Percentiles rank a stretch among this genome's conserved stretches.
Evolutionary conservation across 164 flowering plant genomes (phyloP).

Genomic region (Magnolia changhungtana): DNA sequence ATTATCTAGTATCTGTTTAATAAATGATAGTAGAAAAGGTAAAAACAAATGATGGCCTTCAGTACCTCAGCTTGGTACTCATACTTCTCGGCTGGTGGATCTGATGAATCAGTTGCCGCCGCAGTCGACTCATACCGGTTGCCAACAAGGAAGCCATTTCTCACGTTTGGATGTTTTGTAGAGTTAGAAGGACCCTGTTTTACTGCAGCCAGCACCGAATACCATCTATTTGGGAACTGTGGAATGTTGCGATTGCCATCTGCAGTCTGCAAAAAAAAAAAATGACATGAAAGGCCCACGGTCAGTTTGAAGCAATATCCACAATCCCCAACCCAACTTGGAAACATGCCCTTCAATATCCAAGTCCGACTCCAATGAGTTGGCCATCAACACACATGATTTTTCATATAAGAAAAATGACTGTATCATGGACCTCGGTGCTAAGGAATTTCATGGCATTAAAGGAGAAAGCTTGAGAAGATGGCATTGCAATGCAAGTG

Average conservation of each 20-base stretch:
- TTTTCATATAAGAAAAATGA: neutral
- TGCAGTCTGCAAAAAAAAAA: constrained; percentile 25
- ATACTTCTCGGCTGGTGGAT: constrained; percentile 62
- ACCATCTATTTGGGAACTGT: constrained; percentile 32
- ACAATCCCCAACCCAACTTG: no score
- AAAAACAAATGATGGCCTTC: neutral
- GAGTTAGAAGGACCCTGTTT: constrained; percentile 2
- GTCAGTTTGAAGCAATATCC: neutral
- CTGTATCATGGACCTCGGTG: neutral
- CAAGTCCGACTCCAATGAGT: neutral
- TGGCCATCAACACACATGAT: neutral
- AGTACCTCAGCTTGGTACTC: constrained; percentile 97
- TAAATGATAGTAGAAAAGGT: no score
- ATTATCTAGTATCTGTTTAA: neutral
- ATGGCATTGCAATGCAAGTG: no score
- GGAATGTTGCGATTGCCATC: constrained; percentile 27
- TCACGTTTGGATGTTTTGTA: constrained; percentile 21
- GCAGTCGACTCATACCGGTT: constrained; percentile 72
- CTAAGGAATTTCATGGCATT: neutral
- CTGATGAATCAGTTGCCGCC: constrained; percentile 59
- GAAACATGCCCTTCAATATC: no score
- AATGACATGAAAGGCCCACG: neutral
- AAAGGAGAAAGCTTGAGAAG: no score
- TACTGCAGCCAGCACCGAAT: constrained; percentile 39
- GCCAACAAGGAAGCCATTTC: constrained; percentile 28